Evolutionary conservation across 352 stramenopile species (phyloP).

Genomic region (Aphanomyces cochlioides): DNA sequence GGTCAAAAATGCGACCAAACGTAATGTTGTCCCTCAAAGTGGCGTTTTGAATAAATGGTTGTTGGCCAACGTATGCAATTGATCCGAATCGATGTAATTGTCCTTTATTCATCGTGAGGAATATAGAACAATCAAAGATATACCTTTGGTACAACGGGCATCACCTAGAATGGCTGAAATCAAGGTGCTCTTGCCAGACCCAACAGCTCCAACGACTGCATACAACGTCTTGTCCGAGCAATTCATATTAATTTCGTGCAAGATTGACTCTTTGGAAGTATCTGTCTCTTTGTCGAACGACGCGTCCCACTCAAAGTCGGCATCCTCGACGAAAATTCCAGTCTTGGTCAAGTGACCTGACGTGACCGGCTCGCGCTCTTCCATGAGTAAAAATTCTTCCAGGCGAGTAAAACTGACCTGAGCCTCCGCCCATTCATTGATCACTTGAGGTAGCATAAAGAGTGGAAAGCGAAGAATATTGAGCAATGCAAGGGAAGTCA

Average conservation of each 20-base stretch:
- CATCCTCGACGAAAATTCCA: conserved; percentile 40
- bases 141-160: background rate
- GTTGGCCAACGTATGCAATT: conserved; percentile 83
- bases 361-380: conserved; percentile 44
- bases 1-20: conserved; percentile 56
- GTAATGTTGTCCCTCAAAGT: conserved; percentile 88
- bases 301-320: conserved; percentile 68
- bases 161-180: conserved; percentile 59
- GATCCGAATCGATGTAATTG: conserved; percentile 45
- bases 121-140: background rate
- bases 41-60: conserved; percentile 90
- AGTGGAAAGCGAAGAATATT: conserved; percentile 95
- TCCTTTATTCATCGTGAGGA: background rate
- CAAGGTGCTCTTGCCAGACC: conserved; percentile 66
- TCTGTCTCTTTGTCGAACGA: conserved; percentile 39
- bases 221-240: background rate
- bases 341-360: conserved; percentile 63
- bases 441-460: conserved; percentile 85
- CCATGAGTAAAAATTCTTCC: conserved; percentile 44
- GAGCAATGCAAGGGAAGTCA: conserved; percentile 96
- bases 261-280: conserved; percentile 36
- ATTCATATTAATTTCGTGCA: conserved; percentile 25
- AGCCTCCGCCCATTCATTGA: conserved; percentile 51
- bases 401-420: conserved; percentile 58
- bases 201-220: conserved; percentile 35